phyloP scores from a whole-genome alignment of 1,284 basidiomycete genomes.

The Sphaerobolus stellatus region DNA sequence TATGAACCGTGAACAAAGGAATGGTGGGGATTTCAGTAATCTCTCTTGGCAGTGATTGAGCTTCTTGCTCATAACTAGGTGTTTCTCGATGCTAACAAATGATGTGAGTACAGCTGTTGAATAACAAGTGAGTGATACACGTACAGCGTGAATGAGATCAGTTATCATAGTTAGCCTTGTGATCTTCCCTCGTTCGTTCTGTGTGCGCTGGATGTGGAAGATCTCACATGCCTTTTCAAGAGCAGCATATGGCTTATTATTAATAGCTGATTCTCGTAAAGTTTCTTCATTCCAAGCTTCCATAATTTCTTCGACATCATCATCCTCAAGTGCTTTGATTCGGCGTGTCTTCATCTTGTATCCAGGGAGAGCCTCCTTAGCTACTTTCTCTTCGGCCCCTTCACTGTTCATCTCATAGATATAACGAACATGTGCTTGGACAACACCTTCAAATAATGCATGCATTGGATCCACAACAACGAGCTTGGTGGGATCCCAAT shows the following conservation, averaged over 20 bases:
- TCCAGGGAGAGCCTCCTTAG: background rate
- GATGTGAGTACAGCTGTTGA: too few relatives aligned
- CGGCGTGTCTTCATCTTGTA: too few relatives aligned
- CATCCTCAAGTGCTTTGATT: background rate
- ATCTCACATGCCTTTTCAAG: background rate
- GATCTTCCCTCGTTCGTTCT: too few relatives aligned
- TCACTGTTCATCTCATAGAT: slow-evolving; percentile 24
- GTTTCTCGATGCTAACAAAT: too few relatives aligned
- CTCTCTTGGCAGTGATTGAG: background rate
- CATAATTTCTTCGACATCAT: background rate
- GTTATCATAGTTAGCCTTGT: background rate
- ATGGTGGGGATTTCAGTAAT: background rate
- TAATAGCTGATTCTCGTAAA: background rate
- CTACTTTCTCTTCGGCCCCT: background rate
- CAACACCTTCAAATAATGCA: slow-evolving; percentile 31
- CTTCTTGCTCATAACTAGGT: background rate
- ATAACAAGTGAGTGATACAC: background rate
- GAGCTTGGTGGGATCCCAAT: slow-evolving; percentile 35
- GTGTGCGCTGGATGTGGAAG: background rate
- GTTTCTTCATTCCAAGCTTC: too few relatives aligned
- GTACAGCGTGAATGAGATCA: background rate
- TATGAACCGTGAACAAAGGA: background rate
- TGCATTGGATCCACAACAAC: slow-evolving; percentile 40
- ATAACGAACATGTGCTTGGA: slow-evolving; percentile 28
- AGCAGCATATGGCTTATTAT: background rate